A percentile compares a stretch with the other conserved stretches of the same genome.
phyloP scores from a whole-genome alignment of 164 flowering plant species.

The Litsea cubeba region DNA sequence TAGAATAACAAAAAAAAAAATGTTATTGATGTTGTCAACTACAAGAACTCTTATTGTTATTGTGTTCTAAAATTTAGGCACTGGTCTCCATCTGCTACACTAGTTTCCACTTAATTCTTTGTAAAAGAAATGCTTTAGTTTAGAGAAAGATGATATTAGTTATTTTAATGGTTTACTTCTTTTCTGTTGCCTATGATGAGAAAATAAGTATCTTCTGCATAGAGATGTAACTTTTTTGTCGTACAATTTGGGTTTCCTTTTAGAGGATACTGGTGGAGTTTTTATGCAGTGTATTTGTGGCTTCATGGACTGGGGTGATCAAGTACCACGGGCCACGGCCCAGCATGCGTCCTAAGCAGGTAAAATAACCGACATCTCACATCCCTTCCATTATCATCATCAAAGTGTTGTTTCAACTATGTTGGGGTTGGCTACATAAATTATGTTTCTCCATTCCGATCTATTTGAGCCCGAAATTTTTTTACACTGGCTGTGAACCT shows the following conservation, averaged over 20 bases:
- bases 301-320: slow-evolving; percentile 99
- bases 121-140: too few relatives aligned
- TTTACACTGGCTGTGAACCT: too few relatives aligned
- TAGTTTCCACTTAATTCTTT: too few relatives aligned
- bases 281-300: slow-evolving; percentile 91
- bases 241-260: slow-evolving; percentile 13
- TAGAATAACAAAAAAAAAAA: too few relatives aligned
- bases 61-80: not conserved
- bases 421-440: too few relatives aligned
- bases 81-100: too few relatives aligned
- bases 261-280: slow-evolving; percentile 90
- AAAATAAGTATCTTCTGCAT: not conserved
- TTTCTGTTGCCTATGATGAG: not conserved
- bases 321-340: slow-evolving; percentile 97
- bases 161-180: not conserved
- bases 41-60: not conserved
- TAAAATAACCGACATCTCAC: slow-evolving; percentile 7
- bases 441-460: too few relatives aligned
- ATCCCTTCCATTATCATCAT: not conserved
- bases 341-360: slow-evolving; percentile 92
- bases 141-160: not conserved
- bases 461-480: too few relatives aligned
- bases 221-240: not conserved
- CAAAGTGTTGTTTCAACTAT: not conserved
- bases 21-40: not conserved